Conservation (phyloP, 78 protist genomes). For the Monosiga brevicollis region DNA sequence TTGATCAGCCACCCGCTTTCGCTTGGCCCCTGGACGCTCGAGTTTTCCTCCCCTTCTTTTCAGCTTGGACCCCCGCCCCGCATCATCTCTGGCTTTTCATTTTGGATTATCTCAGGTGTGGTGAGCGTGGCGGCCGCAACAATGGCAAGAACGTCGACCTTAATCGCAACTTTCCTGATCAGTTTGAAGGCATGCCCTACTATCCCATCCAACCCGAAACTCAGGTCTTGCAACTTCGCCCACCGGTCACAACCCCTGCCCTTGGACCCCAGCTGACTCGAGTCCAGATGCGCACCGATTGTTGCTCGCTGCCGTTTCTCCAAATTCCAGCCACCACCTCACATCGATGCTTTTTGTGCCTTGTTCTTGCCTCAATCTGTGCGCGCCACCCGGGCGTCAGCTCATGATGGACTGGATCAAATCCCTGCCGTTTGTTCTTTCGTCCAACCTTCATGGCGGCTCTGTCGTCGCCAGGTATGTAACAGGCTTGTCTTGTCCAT, state of each 20-base stretch:
- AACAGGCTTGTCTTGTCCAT: too few relatives aligned
- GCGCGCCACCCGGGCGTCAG: background rate
- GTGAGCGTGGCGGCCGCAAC: background rate
- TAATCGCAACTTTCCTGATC: slow-evolving; percentile 64
- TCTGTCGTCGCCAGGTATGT: slow-evolving; percentile 53
- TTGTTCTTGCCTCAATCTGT: background rate
- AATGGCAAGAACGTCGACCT: slow-evolving; percentile 30
- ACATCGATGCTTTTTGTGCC: background rate
- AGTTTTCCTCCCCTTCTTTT: too few relatives aligned
- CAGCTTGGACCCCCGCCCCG: too few relatives aligned
- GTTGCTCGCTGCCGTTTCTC: too few relatives aligned
- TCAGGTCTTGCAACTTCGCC: background rate
- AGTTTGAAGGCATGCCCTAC: background rate
- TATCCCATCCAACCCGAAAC: background rate
- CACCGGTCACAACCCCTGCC: too few relatives aligned
- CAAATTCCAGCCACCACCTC: too few relatives aligned
- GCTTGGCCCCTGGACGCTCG: too few relatives aligned
- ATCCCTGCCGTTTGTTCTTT: slow-evolving; percentile 32
- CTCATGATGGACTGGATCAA: slow-evolving; percentile 43
- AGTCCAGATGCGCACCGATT: too few relatives aligned
- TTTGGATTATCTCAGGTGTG: too few relatives aligned
- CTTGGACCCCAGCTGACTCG: too few relatives aligned
- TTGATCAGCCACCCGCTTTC: too few relatives aligned
- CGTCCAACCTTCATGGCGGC: slow-evolving; percentile 70
- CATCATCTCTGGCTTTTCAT: too few relatives aligned